Base-by-base conservation (phyloP, 306 rosid genomes). In the Amphicarpaea edgeworthii region DNA sequence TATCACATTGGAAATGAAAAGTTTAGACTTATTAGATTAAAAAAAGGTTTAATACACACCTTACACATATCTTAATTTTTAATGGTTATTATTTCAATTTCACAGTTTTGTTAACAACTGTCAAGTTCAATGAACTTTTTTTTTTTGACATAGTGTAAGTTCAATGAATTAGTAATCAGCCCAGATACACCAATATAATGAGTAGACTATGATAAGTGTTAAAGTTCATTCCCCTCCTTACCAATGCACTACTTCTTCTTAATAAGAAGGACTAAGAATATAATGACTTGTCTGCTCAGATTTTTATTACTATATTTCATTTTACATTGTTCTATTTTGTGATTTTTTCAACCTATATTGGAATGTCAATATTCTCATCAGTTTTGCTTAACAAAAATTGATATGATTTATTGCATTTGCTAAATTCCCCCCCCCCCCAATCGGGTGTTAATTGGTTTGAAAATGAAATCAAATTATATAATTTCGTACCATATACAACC, bases 1-100 rank as follows among this genome's bases (percentile, higher is more conserved):
- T 16, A 61, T 78, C 57, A n/a, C 11, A 23, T 37, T 7, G 37
- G 16, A 41, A 16, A 75, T 19, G 26, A 34, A 47, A 75, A 49
- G 17, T 34, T 49, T 53, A 2, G 42, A 12, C 3, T 59, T 10
- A 43, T 73, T 41, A n/a, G 37, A 51, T 34, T 6, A 23, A 23
- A 51, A 12, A 19, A 37, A 41, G 7, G 19, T 16, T 53, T 76
- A 20, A 32, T 45, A 32, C n/a, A 61, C 32, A 32, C 4, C 61
- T 28, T 17, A 6, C 30, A 40, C 10, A 46, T 30, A 49, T 40
- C 55, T 17, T 72, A 34, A 34, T 34, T 59, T 45, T 59, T 17
- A 74, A 45, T 19, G 45, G 20, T 4, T 12, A 55, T 17, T 41
- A 7, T 47, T 50, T 74, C 15, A 6, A 12, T 45, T 34, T 74